Evolutionary conservation across 768 basidiomycete species (phyloP).

Genomic region (Candolleomyces efflorescens): DNA sequence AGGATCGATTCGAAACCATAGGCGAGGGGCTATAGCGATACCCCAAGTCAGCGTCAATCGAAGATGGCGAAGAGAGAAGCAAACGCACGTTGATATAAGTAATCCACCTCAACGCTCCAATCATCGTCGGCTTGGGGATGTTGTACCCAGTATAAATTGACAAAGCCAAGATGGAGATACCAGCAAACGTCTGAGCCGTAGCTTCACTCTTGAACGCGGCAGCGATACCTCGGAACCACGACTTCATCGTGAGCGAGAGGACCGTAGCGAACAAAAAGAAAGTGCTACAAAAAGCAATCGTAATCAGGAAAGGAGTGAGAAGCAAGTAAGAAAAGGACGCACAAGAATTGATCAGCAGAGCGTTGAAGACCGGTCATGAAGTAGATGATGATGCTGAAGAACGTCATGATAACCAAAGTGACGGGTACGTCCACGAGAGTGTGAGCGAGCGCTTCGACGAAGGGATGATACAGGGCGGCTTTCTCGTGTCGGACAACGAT

Average conservation of each 20-base stretch:
- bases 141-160: slow-evolving; percentile 29
- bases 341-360: slow-evolving; percentile 59
- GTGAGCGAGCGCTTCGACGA: slow-evolving; percentile 41
- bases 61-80: not conserved
- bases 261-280: slow-evolving; percentile 55
- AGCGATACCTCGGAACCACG: slow-evolving; percentile 69
- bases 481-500: slow-evolving; percentile 55
- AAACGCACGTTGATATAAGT: slow-evolving; percentile 53
- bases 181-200: slow-evolving; percentile 59
- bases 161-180: slow-evolving; percentile 28
- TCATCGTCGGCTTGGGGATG: slow-evolving; percentile 62
- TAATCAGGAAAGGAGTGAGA: not conserved
- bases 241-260: slow-evolving; percentile 65
- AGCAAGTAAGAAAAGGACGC: slow-evolving; percentile 15
- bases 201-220: slow-evolving; percentile 58
- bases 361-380: slow-evolving; percentile 58
- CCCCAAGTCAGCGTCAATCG: not conserved
- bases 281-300: slow-evolving; percentile 29
- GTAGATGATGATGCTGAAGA: slow-evolving; percentile 52
- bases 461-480: slow-evolving; percentile 52
- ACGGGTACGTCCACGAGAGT: slow-evolving; percentile 62
- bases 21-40: slow-evolving; percentile 17
- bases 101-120: slow-evolving; percentile 66
- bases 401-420: slow-evolving; percentile 35
- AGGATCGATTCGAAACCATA: slow-evolving; percentile 75